Evolutionary conservation across 768 basidiomycete species (phyloP), one percentile per base, ranked within the genome.

Genomic region (Phlebiopsis gigantea): DNA sequence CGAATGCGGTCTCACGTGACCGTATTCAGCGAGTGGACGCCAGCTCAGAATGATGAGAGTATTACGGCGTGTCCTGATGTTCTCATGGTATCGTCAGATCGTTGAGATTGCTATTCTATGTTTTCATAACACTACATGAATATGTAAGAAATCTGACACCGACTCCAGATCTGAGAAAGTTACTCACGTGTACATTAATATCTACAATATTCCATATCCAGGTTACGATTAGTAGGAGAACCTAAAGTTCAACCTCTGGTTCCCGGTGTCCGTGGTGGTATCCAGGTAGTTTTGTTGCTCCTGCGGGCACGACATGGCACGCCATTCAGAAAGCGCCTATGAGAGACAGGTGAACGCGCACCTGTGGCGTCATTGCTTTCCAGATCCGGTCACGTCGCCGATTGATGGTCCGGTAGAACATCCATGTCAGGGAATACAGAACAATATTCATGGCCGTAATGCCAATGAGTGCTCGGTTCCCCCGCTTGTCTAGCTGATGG

Each of bases 241-340:
- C 14, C 82, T 73, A 71, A 85, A 86, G 62, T 86, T 82, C 57
- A 86, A 66, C 31, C 82, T 69, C 58, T 76, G 67, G 61, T 84
- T 87, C 24, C 85, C 84, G 60, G 76, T 70, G 54, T 88, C 84
- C 29, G 73, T 77, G n/a, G 86, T 83, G 15, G 75, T 84, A 53
- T 77, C 74, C 0, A 85, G 64, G 66, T 88, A 88, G 19, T 81
- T 69, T 44, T 74, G 71, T 62, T 77, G 79, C 65, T 84, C 76
- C 82, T 84, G 62, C 7, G 21, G 19, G 34, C 41, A 34, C 8
- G 43, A 31, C 22, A 10, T 25, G 12, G 46, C 44, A n/a, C n/a
- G 45, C 45, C 29, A 59, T 41, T 30, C 42, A 41, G 6, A 4
- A 52, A 39, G 56, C 19, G 30, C 41, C 1, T 46, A 19, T 51